Evolutionary conservation across 2,329 filamentous ascomycete species (phyloP).

Genomic region (Alternaria hordeiaustralica): DNA sequence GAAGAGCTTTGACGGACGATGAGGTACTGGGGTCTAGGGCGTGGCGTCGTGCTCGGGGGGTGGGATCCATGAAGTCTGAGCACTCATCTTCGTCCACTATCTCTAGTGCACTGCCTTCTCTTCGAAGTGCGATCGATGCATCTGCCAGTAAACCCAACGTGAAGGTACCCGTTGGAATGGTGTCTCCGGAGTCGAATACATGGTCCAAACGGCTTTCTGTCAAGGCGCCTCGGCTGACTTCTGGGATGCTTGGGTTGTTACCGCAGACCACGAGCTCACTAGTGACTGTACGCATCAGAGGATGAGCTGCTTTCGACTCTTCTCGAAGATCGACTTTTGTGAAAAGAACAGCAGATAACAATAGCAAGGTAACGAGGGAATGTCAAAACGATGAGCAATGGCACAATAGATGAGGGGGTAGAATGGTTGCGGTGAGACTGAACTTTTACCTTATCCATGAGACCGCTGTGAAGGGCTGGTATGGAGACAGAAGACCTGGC

Average conservation of each 20-base stretch:
- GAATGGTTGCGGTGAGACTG: neutral
- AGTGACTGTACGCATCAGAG: neutral
- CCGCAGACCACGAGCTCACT: neutral
- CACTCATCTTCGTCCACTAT: neutral
- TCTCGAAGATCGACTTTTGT: neutral
- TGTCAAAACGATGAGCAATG: neutral
- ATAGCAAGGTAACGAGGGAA: neutral
- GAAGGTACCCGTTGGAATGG: neutral
- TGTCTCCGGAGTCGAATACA: neutral
- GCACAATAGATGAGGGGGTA: neutral
- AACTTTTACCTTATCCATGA: neutral
- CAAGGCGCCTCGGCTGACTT: neutral
- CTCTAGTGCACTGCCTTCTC: neutral
- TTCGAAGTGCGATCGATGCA: neutral
- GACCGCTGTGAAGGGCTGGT: neutral
- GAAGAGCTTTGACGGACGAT: neutral
- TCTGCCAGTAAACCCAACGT: neutral
- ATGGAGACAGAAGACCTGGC: neutral
- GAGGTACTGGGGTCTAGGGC: neutral
- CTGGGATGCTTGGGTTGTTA: fast-evolving
- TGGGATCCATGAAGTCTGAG: too few relatives aligned
- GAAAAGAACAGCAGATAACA: neutral
- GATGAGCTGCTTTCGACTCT: neutral
- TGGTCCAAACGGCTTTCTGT: neutral
- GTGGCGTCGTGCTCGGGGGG: neutral